A percentile compares a stretch with the other conserved stretches of the same genome.
phyloP scores from a whole-genome alignment of 768 basidiomycete genomes.

The Astraeus odoratus region DNA sequence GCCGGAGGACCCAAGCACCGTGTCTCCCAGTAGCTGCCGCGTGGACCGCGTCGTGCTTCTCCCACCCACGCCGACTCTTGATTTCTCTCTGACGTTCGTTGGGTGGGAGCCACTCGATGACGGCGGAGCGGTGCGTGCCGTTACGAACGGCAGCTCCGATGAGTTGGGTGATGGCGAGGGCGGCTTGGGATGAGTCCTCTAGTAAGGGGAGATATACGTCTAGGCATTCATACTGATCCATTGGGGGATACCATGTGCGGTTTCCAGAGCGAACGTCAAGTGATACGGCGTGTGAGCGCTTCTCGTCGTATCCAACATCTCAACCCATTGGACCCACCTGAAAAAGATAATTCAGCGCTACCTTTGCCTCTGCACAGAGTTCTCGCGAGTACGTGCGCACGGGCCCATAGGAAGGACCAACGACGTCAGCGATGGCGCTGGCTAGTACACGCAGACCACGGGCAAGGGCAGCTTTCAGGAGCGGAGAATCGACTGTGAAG shows the following conservation, averaged over 20 bases:
- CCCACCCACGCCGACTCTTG: slow-evolving; percentile 67
- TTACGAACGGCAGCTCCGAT: slow-evolving; percentile 46
- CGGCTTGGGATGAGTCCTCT: slow-evolving; percentile 34
- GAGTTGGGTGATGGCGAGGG: slow-evolving; percentile 52
- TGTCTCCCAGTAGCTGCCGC: slow-evolving; percentile 34
- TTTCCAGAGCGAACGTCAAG: too few relatives aligned
- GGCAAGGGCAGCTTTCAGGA: slow-evolving; percentile 50
- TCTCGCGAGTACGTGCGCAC: slow-evolving; percentile 31
- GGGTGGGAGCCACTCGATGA: slow-evolving; percentile 60
- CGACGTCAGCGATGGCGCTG: slow-evolving; percentile 54
- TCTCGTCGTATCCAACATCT: too few relatives aligned
- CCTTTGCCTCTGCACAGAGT: slow-evolving; percentile 44
- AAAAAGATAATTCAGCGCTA: slow-evolving; percentile 54
- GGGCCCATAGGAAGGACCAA: slow-evolving; percentile 67
- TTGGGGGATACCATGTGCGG: slow-evolving; percentile 2
- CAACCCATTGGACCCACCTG: slow-evolving; percentile 45
- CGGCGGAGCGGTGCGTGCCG: slow-evolving; percentile 38
- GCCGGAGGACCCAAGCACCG: slow-evolving; percentile 56
- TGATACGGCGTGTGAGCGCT: too few relatives aligned
- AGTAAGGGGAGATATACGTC: slow-evolving; percentile 67
- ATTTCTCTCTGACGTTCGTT: slow-evolving; percentile 47
- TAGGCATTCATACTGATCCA: slow-evolving; percentile 45
- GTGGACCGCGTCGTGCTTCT: slow-evolving; percentile 42
- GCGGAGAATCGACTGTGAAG: slow-evolving; percentile 22
- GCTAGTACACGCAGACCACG: slow-evolving; percentile 58